These are phyloP conservation scores for Aureobasidium sp. DNA, from an alignment of 2,329 filamentous ascomycete genomes.

Conservation along the genomic window DNA sequence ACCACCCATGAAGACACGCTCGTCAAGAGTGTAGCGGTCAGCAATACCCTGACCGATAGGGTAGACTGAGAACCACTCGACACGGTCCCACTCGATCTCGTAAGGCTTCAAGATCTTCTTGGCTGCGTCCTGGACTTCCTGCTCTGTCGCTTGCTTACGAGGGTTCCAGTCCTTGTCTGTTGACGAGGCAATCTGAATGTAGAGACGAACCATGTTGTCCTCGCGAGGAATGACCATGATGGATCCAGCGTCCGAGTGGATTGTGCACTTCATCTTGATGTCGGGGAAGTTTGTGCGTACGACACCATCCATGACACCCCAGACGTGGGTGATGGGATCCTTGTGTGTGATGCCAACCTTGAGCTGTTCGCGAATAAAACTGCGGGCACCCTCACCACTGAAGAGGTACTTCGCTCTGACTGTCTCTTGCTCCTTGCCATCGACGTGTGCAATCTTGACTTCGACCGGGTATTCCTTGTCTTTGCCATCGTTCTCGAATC, in stretches of 20 bases:
- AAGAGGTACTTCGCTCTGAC: conserved; percentile 57
- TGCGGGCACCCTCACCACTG: conserved; percentile 55
- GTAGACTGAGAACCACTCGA: conserved; percentile 61
- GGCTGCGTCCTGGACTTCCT: conserved; percentile 52
- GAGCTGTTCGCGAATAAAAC: conserved; percentile 55
- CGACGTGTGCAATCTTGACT: conserved; percentile 68
- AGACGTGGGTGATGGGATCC: conserved; percentile 57
- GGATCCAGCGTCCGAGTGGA: conserved; percentile 56
- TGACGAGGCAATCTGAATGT: conserved; percentile 56
- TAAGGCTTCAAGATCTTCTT: conserved; percentile 55
- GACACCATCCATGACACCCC: conserved; percentile 62
- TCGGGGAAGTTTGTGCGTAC: conserved; percentile 57
- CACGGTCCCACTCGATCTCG: conserved; percentile 55
- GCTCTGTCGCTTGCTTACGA: conserved; percentile 51
- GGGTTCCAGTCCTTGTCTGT: conserved; percentile 56
- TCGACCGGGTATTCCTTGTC: conserved; percentile 70
- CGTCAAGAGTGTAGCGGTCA: conserved; percentile 57
- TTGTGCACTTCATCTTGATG: conserved; percentile 63
- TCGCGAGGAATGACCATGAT: conserved; percentile 57
- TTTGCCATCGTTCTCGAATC: conserved; percentile 53
- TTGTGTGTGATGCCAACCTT: conserved; percentile 60
- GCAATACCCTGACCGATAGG: conserved; percentile 60
- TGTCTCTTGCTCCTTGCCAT: conserved; percentile 63
- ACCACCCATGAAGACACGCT: conserved; percentile 60
- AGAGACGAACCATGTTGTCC: conserved; percentile 49